A percentile compares a stretch with the other conserved stretches of the same genome.
Evolutionary conservation across 2,329 filamentous ascomycete species (phyloP).

Genomic region (Fusarium metavorans): DNA sequence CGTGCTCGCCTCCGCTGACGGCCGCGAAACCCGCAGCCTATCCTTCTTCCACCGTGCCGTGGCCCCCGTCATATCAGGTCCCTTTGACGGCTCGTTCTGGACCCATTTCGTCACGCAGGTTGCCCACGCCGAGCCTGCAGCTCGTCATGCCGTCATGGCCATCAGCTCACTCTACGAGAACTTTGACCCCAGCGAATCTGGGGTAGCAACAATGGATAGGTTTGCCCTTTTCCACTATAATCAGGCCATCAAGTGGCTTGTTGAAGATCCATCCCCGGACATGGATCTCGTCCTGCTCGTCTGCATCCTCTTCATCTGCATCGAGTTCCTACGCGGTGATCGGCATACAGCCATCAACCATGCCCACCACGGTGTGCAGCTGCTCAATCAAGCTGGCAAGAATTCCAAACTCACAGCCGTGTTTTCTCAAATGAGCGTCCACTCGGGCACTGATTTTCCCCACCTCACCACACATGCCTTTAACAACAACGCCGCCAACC

Average conservation of each 20-base stretch:
- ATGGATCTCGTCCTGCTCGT: constrained; percentile 53
- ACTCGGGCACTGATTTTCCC: constrained; percentile 9
- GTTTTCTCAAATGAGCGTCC: constrained; percentile 53
- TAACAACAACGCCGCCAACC: background rate
- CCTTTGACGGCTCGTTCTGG: constrained; percentile 55
- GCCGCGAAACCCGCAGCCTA: constrained; percentile 48
- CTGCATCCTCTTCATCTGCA: constrained; percentile 58
- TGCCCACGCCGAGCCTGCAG: constrained; percentile 52
- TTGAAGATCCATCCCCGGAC: constrained; percentile 33
- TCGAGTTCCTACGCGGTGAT: constrained; percentile 57
- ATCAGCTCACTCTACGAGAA: constrained; percentile 56
- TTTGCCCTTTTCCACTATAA: constrained; percentile 57
- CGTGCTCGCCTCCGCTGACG: constrained; percentile 36
- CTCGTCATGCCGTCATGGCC: constrained; percentile 53
- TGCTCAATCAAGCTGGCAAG: constrained; percentile 46
- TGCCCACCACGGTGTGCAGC: constrained; percentile 52
- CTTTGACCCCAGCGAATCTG: constrained; percentile 34
- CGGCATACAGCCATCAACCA: constrained; percentile 51
- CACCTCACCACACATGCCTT: constrained; percentile 1
- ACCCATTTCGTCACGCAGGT: constrained; percentile 55
- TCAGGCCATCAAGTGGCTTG: constrained; percentile 51
- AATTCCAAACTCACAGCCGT: constrained; percentile 50
- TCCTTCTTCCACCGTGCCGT: constrained; percentile 54
- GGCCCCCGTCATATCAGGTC: constrained; percentile 52
- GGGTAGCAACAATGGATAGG: background rate